Percentiles rank a stretch among this genome's conserved stretches.
Conservation (phyloP, 345 rosid genomes). For the Atalantia buxifolia region DNA sequence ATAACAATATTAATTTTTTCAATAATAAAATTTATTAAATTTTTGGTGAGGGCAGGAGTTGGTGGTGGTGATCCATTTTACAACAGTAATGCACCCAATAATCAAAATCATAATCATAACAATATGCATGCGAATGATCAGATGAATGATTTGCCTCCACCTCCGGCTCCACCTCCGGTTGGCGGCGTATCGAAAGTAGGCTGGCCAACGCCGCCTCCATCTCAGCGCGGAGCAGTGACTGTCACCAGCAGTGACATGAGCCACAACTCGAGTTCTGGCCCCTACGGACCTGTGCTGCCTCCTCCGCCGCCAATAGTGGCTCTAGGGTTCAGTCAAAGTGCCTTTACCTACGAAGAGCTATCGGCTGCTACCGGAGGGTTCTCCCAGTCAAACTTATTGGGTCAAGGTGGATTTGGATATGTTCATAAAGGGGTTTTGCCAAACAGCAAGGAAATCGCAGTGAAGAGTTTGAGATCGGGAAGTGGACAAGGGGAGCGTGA, state of each 20-base stretch:
- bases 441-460: constrained; percentile 79
- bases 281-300: constrained; percentile 44
- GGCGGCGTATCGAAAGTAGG: constrained; percentile 20
- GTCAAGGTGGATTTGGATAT: constrained; percentile 88
- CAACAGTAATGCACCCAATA: constrained; percentile 6
- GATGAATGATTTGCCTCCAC: constrained; percentile 27
- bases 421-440: constrained; percentile 81
- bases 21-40: neutral
- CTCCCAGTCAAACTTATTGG: constrained; percentile 52
- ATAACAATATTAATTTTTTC: neutral
- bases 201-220: constrained; percentile 44
- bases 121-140: constrained; percentile 11
- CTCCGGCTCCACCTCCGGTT: constrained; percentile 45
- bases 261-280: constrained; percentile 43
- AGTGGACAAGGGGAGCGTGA: constrained; percentile 81
- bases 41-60: neutral
- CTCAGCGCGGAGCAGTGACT: constrained; percentile 10
- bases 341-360: constrained; percentile 69
- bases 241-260: constrained; percentile 41
- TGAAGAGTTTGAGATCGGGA: constrained; percentile 72
- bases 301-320: constrained; percentile 46
- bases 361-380: constrained; percentile 68
- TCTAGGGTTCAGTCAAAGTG: constrained; percentile 58
- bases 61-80: constrained; percentile 24
- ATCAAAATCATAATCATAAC: neutral